Base-by-base conservation (phyloP, 2,329 filamentous ascomycete genomes). In the Fusarium humuli region DNA sequence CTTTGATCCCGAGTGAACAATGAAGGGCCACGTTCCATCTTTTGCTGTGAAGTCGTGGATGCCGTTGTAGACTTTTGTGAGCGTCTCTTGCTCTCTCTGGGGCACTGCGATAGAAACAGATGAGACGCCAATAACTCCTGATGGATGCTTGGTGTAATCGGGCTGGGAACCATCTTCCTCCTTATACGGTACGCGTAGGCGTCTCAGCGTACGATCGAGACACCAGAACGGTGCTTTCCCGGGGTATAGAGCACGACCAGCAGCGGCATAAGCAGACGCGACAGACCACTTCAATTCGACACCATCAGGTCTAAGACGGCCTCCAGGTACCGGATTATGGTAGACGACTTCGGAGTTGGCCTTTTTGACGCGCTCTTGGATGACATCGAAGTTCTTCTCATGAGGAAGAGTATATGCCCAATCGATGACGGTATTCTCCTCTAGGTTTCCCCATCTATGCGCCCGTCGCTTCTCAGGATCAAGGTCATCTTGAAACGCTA, bases 221-320 rank as follows among this genome's bases (percentile, higher is more conserved):
- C 67, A 70, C 68, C 68, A 70, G 5, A 70, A 70, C 0, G 68
- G 68, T 0, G 45, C 64, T 11, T 52, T 70, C 6, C 68, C 68
- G 4, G 67, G 55, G 7, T 59, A 30, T 1, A 70, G 5, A 20
- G 67, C 46, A 9, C 57, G 46, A 8, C 47, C 55, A 3, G 63
- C 40, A 6, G n/a, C 12, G 1, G 40, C 27, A 16, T 71, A 42
- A 6, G 67, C 67, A 1, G 68, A 70, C 6, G 68, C 55, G 1
- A 71, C 67, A 1, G 67, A 50, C 68, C 68, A 70, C 8, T 65
- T 69, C 5, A 70, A 3, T 12, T 70, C 58, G 2, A 70, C 45
- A 2, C 68, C 67, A 8, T 70, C 68, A 0, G 68, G 67, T 7
- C 68, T 45, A 2, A 71, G 57, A 5, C 68, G 67, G 1, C 68